Base-by-base conservation (phyloP, 805 yeast genomes). In the Wickerhamomyces silvicola region DNA sequence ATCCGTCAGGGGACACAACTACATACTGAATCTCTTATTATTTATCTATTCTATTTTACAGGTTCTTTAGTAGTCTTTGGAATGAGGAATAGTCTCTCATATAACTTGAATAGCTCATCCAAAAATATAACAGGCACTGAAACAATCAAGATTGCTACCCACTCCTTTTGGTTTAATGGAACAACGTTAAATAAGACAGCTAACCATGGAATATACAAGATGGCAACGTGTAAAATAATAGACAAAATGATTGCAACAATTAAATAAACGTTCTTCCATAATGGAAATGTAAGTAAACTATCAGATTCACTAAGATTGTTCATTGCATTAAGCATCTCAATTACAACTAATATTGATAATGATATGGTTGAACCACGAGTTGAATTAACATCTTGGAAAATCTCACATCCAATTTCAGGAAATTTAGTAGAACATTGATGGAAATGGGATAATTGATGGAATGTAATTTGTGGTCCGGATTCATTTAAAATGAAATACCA, bases 251-350 rank as follows among this genome's bases (percentile, higher is more conserved):
- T 57, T 7, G 68, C 68, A 20, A 45, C 33, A n/a, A 62, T 57
- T 24, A 62, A 42, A 31, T 62, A 59, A 33, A 54, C 33, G 37
- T 62, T 62, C 18, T 43, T 54, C 66, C 66, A 60, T 4, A 59
- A 35, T 28, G 66, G 66, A 48, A 62, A 56, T 2, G 56, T 46
- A 28, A 60, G 29, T 24, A 62, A 39, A 32, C 60, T 54, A 37
- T 62, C 67, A 6, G 64, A 52, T 32, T 60, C 60, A 21, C 61
- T 54, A 19, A 62, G 36, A 31, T 60, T 59, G 36, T 62, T 60
- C 55, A 59, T 45, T 5, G 68, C 66, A 37, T 62, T 61, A 29
- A 62, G 43, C 67, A 62, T 61, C 42, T 62, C 68, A 34, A 62
- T 59, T 18, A 62, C 47, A 20, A 62, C 68, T 16, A 62, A 41